Evolutionary conservation across 139 green algal genomes (phyloP).

Genomic region (Picochlorum sp.): DNA sequence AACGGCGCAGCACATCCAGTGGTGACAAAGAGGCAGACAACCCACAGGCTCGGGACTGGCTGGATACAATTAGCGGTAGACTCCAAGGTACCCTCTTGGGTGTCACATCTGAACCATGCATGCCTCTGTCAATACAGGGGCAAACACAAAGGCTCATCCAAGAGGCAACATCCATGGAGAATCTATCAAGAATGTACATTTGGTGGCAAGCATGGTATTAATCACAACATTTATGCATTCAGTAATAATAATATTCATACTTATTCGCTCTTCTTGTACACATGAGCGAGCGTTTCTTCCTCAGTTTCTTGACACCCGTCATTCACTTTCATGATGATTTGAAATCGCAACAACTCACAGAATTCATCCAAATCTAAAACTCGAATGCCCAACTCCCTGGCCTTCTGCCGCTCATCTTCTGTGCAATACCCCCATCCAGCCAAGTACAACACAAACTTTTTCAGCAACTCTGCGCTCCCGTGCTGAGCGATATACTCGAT

Average conservation of each 20-base stretch:
- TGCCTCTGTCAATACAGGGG: slow-evolving; percentile 75
- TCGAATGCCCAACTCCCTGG: slow-evolving; percentile 26
- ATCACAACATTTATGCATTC: neutral
- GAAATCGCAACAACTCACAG: slow-evolving; percentile 38
- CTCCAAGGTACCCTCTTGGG: slow-evolving; percentile 80
- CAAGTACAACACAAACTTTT: slow-evolving; percentile 43
- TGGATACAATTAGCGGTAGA: slow-evolving; percentile 65
- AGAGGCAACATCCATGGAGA: slow-evolving; percentile 77
- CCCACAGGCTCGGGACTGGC: slow-evolving; percentile 63
- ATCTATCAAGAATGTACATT: slow-evolving; percentile 87
- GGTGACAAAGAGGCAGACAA: slow-evolving; percentile 41
- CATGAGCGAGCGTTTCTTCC: slow-evolving; percentile 30
- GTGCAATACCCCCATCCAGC: slow-evolving; percentile 53
- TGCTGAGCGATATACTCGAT: slow-evolving; percentile 32
- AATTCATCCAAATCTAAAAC: slow-evolving; percentile 36
- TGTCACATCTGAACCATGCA: slow-evolving; percentile 61
- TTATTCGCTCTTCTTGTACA: slow-evolving; percentile 6
- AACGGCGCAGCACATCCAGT: neutral
- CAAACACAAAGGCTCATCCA: slow-evolving; percentile 81
- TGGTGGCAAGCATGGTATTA: slow-evolving; percentile 82
- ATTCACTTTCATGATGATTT: slow-evolving; percentile 33
- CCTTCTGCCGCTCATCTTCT: slow-evolving; percentile 26
- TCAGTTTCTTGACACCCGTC: slow-evolving; percentile 50
- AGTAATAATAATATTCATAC: neutral
- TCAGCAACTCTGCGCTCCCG: slow-evolving; percentile 15